A percentile compares a stretch with the other conserved stretches of the same genome.
phyloP scores from a whole-genome alignment of 352 stramenopile species.

The Pythium diclinum region DNA sequence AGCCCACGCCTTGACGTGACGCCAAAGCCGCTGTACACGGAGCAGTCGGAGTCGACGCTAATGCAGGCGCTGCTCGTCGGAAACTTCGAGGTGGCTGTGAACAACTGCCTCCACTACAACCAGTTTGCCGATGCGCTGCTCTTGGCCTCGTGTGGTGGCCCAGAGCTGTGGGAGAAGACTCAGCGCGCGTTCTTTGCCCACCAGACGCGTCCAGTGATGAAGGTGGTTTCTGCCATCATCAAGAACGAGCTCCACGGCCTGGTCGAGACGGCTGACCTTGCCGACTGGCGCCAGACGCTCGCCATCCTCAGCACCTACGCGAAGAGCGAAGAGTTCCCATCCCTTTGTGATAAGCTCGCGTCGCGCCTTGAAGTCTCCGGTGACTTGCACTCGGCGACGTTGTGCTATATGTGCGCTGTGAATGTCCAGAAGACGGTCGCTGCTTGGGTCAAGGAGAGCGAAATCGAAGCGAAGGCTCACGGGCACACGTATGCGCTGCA shows the following conservation, averaged over 20 bases:
- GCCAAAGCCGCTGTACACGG: constrained; percentile 72
- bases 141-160: constrained; percentile 90
- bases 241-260: constrained; percentile 89
- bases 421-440: constrained; percentile 86
- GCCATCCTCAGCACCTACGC: constrained; percentile 97
- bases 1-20: constrained; percentile 71
- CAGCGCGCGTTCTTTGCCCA: constrained; percentile 94
- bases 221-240: constrained; percentile 95
- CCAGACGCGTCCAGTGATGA: constrained; percentile 91
- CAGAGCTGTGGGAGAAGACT: constrained; percentile 95
- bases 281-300: constrained; percentile 96
- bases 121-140: constrained; percentile 96
- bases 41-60: constrained; percentile 89
- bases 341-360: constrained; percentile 93
- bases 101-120: constrained; percentile 95
- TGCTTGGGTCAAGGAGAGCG: constrained; percentile 89
- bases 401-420: constrained; percentile 98
- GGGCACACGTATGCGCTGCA: constrained; percentile 88
- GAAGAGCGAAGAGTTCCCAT: constrained; percentile 96
- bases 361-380: constrained; percentile 88
- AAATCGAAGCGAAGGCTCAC: constrained; percentile 65
- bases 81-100: constrained; percentile 97
- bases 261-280: constrained; percentile 88
- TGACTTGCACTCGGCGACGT: constrained; percentile 88
- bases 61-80: constrained; percentile 96